A percentile compares a stretch with the other conserved stretches of the same genome.
These are phyloP conservation scores for Phaseolus coccineus DNA, from an alignment of 331 rosid species.

Conservation along the genomic window DNA sequence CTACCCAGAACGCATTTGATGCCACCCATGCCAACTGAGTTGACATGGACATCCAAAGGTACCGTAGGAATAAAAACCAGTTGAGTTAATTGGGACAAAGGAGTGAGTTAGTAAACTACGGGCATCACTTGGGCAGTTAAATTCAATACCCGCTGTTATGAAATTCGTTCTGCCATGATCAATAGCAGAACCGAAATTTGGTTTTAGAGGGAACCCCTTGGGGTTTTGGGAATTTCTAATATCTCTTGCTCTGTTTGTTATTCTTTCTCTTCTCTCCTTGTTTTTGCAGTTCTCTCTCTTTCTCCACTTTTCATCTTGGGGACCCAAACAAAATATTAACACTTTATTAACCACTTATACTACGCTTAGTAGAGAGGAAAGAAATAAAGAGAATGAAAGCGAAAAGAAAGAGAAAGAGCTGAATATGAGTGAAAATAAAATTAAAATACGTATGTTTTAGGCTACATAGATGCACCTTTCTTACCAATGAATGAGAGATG, in stretches of 20 bases:
- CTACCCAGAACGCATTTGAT: neutral
- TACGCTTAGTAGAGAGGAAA: too few species aligned
- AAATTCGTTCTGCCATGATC: neutral
- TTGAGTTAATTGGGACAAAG: neutral
- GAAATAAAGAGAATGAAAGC: too few species aligned
- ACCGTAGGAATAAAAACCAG: neutral
- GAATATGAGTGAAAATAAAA: too few species aligned
- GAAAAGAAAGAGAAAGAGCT: too few species aligned
- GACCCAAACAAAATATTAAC: neutral
- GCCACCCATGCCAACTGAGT: neutral
- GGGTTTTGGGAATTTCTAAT: neutral
- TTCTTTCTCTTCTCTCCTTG: too few species aligned
- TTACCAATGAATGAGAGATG: too few species aligned
- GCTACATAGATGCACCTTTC: too few species aligned
- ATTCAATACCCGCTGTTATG: neutral
- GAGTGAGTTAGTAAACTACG: neutral
- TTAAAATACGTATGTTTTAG: too few species aligned
- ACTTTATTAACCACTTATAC: neutral
- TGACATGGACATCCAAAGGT: neutral
- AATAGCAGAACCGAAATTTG: neutral
- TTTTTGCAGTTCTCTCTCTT: too few species aligned
- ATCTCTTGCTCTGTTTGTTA: neutral
- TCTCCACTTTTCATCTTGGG: neutral
- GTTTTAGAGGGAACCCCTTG: neutral
- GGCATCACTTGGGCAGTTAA: neutral